These are phyloP conservation scores for Kazachstania kunashirensis DNA, from an alignment of 805 yeast species.

Conservation along the genomic window DNA sequence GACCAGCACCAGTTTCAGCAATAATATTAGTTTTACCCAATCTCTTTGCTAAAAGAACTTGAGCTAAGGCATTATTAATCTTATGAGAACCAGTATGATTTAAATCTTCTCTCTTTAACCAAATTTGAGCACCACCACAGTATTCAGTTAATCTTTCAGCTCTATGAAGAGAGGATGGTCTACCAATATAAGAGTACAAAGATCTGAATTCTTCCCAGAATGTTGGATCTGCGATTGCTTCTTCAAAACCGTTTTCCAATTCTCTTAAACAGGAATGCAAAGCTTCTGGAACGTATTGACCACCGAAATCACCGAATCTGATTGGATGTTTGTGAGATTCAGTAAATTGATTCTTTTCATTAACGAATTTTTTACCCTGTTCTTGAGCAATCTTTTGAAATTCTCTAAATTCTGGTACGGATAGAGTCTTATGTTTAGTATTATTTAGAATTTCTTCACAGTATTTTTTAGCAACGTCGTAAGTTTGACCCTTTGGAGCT, in stretches of 20 bases:
- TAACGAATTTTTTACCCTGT: constrained; percentile 14
- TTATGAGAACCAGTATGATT: constrained; percentile 87
- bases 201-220: constrained; percentile 91
- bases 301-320: constrained; percentile 92
- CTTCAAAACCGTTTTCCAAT: constrained; percentile 78
- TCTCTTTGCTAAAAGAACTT: constrained; percentile 69
- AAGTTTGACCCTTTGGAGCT: constrained; percentile 50
- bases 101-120: constrained; percentile 96
- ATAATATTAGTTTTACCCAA: constrained; percentile 67
- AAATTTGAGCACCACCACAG: constrained; percentile 92
- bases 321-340: constrained; percentile 64
- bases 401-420: constrained; percentile 31
- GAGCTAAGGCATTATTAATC: constrained; percentile 77
- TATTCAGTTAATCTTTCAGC: constrained; percentile 85
- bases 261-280: constrained; percentile 84
- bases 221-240: constrained; percentile 75
- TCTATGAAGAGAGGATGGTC: constrained; percentile 86
- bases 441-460: constrained; percentile 62
- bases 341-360: constrained; percentile 28
- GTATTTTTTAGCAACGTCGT: constrained; percentile 53
- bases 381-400: constrained; percentile 25
- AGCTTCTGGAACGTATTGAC: constrained; percentile 97
- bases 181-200: constrained; percentile 85
- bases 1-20: constrained; percentile 92
- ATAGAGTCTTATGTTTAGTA: constrained; percentile 31